Evolutionary conservation across 352 stramenopile genomes (phyloP).

Genomic region (Phytophthora palmivora): DNA sequence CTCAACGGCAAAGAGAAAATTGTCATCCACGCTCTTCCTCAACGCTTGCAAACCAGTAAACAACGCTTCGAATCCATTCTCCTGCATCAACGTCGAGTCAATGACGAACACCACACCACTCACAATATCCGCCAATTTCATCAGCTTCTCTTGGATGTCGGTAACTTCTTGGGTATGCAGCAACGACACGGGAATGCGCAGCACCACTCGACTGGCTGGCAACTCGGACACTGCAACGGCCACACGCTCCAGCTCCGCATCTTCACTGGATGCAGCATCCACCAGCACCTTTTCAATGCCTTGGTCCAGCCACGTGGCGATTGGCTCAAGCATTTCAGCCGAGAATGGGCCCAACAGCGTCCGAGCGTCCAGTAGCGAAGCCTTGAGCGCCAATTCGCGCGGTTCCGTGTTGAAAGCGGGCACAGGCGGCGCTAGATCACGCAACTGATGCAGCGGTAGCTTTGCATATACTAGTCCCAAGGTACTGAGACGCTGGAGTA

Average conservation of each 20-base stretch:
- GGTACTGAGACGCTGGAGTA: conserved; percentile 55
- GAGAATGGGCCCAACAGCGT: conserved; percentile 71
- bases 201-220: conserved; percentile 62
- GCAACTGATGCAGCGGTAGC: conserved; percentile 40
- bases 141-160: conserved; percentile 45
- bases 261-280: conserved; percentile 47
- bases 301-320: conserved; percentile 75
- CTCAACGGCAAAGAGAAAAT: conserved; percentile 65
- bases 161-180: conserved; percentile 28
- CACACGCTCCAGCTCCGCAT: conserved; percentile 56
- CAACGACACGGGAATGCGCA: conserved; percentile 55
- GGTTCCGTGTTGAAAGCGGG: conserved; percentile 35
- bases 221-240: conserved; percentile 71
- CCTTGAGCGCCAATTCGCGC: conserved; percentile 44
- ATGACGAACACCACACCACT: conserved; percentile 62
- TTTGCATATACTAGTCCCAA: conserved; percentile 51
- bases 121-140: conserved; percentile 39
- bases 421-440: conserved; percentile 33
- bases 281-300: conserved; percentile 66
- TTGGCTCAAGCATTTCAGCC: conserved; percentile 56
- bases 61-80: conserved; percentile 34
- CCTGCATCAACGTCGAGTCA: conserved; percentile 25
- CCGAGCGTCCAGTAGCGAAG: conserved; percentile 50
- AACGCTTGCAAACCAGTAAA: conserved; percentile 43
- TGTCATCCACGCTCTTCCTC: conserved; percentile 53